phyloP scores from a whole-genome alignment of 352 stramenopile species.

The Globisporangium takayamanum region DNA sequence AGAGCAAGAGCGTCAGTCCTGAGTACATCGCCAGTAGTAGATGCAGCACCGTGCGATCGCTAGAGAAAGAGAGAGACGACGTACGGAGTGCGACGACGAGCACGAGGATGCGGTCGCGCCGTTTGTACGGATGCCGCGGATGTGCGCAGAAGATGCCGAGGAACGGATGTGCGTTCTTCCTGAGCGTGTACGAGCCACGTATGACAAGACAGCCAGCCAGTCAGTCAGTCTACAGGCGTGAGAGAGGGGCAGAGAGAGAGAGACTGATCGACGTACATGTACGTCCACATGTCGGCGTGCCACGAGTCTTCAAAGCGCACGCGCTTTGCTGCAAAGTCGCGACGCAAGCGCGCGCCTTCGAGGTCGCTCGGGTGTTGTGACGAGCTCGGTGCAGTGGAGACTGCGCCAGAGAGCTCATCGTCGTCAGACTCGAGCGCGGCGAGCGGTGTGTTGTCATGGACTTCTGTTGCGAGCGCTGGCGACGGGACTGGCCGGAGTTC shows the following conservation, averaged over 20 bases:
- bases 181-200: background rate
- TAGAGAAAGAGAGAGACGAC: slow-evolving; percentile 6
- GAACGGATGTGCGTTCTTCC: slow-evolving; percentile 52
- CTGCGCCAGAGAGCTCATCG: slow-evolving; percentile 11
- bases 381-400: slow-evolving; percentile 1
- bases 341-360: slow-evolving; percentile 16
- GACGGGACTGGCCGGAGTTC: slow-evolving; percentile 24
- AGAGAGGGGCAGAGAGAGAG: background rate
- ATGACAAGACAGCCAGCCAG: background rate
- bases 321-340: slow-evolving; percentile 47
- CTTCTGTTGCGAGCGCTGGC: slow-evolving; percentile 12
- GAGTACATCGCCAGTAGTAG: background rate
- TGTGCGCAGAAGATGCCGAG: slow-evolving; percentile 35
- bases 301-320: slow-evolving; percentile 39
- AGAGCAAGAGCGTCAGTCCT: background rate
- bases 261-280: slow-evolving; percentile 35
- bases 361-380: slow-evolving; percentile 1
- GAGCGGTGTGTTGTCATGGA: background rate
- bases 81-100: slow-evolving; percentile 37
- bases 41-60: background rate
- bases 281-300: slow-evolving; percentile 41
- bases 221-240: background rate
- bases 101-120: slow-evolving; percentile 39
- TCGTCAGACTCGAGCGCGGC: background rate
- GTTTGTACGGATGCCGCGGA: slow-evolving; percentile 49